A percentile compares a stretch with the other conserved stretches of the same genome.
These are phyloP conservation scores for Cercospora sp. DNA, from an alignment of 2,329 filamentous ascomycete genomes.

Conservation along the genomic window DNA sequence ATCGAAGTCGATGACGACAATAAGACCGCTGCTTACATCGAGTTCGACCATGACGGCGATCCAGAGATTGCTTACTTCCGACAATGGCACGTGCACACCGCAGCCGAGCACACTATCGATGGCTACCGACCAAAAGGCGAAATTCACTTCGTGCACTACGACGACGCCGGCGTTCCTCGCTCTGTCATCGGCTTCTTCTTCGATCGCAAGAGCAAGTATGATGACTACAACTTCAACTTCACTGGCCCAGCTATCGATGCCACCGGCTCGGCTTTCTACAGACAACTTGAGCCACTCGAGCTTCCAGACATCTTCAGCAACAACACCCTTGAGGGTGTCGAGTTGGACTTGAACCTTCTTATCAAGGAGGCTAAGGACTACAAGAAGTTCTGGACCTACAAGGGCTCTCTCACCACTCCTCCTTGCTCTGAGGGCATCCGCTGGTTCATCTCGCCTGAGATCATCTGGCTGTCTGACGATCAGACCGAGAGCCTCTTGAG, in stretches of 20 bases:
- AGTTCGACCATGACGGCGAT: slow-evolving; percentile 49
- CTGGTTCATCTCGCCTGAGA: slow-evolving; percentile 49
- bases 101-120: slow-evolving; percentile 52
- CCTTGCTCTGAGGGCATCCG: slow-evolving; percentile 51
- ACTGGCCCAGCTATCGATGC: not conserved
- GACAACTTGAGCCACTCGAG: slow-evolving; percentile 38
- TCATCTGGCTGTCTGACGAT: slow-evolving; percentile 45
- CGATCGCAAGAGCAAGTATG: slow-evolving; percentile 38
- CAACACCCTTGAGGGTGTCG: slow-evolving; percentile 14
- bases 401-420: slow-evolving; percentile 51
- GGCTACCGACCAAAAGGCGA: slow-evolving; percentile 50
- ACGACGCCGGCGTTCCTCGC: slow-evolving; percentile 44
- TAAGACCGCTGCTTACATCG: slow-evolving; percentile 45
- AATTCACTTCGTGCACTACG: slow-evolving; percentile 53
- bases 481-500: slow-evolving; percentile 52
- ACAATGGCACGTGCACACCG: slow-evolving; percentile 56
- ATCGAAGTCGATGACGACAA: slow-evolving; percentile 42
- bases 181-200: slow-evolving; percentile 53
- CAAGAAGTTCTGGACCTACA: slow-evolving; percentile 53
- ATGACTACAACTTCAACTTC: slow-evolving; percentile 32
- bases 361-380: slow-evolving; percentile 45
- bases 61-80: slow-evolving; percentile 49
- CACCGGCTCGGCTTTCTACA: slow-evolving; percentile 43
- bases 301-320: slow-evolving; percentile 23
- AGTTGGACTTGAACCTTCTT: slow-evolving; percentile 39